Base-by-base conservation (phyloP, 768 basidiomycete species). In the Lyophyllum decastes region DNA sequence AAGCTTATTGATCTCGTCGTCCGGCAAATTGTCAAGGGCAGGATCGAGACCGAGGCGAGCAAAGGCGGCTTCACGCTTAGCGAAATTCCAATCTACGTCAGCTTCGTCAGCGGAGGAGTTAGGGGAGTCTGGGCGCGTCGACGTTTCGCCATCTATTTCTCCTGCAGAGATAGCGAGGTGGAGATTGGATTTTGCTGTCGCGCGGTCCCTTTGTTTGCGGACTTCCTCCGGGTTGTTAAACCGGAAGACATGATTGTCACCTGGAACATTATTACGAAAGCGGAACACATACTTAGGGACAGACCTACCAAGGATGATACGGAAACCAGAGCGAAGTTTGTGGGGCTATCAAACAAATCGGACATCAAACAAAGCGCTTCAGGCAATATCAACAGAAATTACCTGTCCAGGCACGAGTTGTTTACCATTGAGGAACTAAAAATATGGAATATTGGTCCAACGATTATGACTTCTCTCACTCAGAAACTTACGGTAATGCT, bases 151-250 rank as follows among this genome's bases (percentile, higher is more conserved):
- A 49, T 88, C 89, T 6, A 91, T 66, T 58, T 94, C 92, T 7
- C 76, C 78, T 41, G 88, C 88, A 38, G 87, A 81, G 24, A 86
- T 70, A 60, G 83, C 87, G 62, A 85, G 73, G 54, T 86, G 84
- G 67, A 90, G 70, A 69, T 81, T 87, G 21, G 90, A 90, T 68
- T 82, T 88, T 52, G 83, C 80, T 10, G 85, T 87, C 2, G 88
- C 89, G 41, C 92, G 87, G 72, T 95, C 90, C 43, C 94, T 86
- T 66, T 86, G 90, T 68, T 92, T 94, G 61, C 94, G 91, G 60
- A 95, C 94, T 72, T 94, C 93, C 71, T 95, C 93, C 0, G 94
- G 94, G 66, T 96, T 91, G 68, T 92, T 98, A 74, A 97, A 98
- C 17, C 97, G 86, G 73, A 99, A 99, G 55, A 98, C 95, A 75